Evolutionary conservation across 768 basidiomycete genomes (phyloP), one percentile per base, ranked within the genome.

Genomic region (Mycena maculata): DNA sequence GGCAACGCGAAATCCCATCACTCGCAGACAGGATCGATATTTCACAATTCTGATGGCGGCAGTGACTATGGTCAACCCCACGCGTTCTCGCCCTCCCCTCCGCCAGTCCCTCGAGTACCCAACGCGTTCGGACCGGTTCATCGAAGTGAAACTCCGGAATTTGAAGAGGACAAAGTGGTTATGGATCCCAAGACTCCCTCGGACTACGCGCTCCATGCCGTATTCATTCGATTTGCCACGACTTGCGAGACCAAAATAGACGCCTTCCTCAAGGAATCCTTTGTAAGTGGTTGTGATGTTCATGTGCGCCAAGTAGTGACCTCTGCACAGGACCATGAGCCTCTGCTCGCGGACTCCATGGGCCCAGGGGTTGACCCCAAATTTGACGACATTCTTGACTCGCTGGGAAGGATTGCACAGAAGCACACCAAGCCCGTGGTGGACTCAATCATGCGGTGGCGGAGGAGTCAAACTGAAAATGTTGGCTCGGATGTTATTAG

Each of bases 381-480:
- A 67, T 93, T 98, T 68, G 96, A 98, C 72, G 88, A 90, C n/a
- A 85, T 90, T 12, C 84, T 98, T n/a, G 84, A 87, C 18, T 93
- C 94, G 5, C 85, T 98, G 15, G 94, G 91, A 11, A 91, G 92
- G 74, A 91, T 96, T 66, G 95, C 92, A 10, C 92, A 91, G 71
- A 93, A 92, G 59, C 89, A 94, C 67, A 86, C 93, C 8, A 93
- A 94, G 73, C 87, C 90, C 47, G 93, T 96, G 6, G 86, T 95
- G 41, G 95, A 95, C 66, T 91, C 93, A 0, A 88, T 97, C 69
- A 91, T 91, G 85, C 89, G 91, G 41, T 98, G 94, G 96, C 86
- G 93, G 65, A 86, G 89, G 68, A 90, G 84, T 41, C 94, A 96
- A 74, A 87, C 85, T 42, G 92, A 92, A 65, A 85, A 84, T 36